These are phyloP conservation scores for Boechera retrofracta DNA, from an alignment of 345 rosid genomes.

Conservation along the genomic window DNA sequence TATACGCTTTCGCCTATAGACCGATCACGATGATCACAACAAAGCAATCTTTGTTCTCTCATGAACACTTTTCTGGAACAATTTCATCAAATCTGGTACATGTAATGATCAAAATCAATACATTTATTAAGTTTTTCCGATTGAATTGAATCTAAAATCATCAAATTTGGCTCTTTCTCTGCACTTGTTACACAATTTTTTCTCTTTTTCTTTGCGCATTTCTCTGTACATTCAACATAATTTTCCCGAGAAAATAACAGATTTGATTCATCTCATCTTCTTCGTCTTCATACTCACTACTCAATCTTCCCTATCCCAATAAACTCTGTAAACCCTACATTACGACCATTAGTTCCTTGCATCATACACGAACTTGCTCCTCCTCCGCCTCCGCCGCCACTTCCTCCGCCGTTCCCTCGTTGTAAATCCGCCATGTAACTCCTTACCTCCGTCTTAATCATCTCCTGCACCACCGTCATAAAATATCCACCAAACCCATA, in stretches of 20 bases:
- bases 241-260: no score
- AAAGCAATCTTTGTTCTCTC: no score
- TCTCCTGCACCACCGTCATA: conserved; percentile 82
- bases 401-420: conserved; percentile 42
- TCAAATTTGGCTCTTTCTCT: background rate
- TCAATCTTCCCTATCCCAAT: conserved; percentile 66
- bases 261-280: conserved; percentile 17
- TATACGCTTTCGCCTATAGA: no score
- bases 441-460: conserved; percentile 86
- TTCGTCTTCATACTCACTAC: conserved; percentile 29
- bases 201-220: no score
- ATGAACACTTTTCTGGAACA: no score
- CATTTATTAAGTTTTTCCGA: background rate
- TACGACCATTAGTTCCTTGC: conserved; percentile 51
- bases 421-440: conserved; percentile 68
- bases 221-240: no score
- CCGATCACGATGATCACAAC: no score
- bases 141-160: background rate
- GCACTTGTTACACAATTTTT: no score
- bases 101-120: background rate
- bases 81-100: no score
- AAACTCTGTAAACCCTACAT: conserved; percentile 64
- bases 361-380: conserved; percentile 54
- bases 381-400: conserved; percentile 10
- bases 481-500: conserved; percentile 67